phyloP scores from a whole-genome alignment of 768 basidiomycete species.

The Gloeopeniophorella convolvens region DNA sequence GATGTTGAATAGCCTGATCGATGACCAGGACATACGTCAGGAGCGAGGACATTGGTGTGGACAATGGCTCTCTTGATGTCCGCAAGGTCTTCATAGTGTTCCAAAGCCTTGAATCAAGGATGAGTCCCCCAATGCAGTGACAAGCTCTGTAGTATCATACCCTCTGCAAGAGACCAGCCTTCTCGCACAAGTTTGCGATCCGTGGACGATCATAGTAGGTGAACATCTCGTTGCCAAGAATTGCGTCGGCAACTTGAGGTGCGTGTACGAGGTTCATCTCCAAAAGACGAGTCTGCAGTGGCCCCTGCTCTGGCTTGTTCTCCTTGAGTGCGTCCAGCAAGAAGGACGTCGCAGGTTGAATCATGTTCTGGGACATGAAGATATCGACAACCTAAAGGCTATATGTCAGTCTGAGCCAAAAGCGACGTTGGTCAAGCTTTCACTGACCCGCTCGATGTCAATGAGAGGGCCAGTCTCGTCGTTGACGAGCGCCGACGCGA shows the following conservation, averaged over 20 bases:
- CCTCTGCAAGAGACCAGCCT: constrained; percentile 91
- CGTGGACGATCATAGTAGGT: constrained; percentile 92
- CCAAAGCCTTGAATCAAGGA: constrained; percentile 66
- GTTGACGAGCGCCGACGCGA: constrained; percentile 90
- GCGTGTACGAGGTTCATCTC: constrained; percentile 98
- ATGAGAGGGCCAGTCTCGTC: constrained; percentile 90
- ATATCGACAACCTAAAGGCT: constrained; percentile 83
- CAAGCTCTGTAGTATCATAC: constrained; percentile 43
- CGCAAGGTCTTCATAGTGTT: constrained; percentile 96
- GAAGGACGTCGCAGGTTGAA: constrained; percentile 98
- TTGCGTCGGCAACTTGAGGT: constrained; percentile 98
- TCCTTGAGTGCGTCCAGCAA: constrained; percentile 96
- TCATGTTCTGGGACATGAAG: constrained; percentile 99
- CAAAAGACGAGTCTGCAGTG: constrained; percentile 89
- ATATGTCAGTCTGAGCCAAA: background rate
- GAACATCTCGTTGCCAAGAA: constrained; percentile 98
- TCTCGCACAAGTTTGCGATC: constrained; percentile 97
- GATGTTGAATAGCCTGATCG: background rate
- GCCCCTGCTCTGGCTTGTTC: constrained; percentile 95
- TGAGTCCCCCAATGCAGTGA: background rate
- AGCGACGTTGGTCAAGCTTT: background rate
- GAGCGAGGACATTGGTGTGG: constrained; percentile 75
- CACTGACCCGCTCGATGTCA: constrained; percentile 79
- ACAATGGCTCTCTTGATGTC: constrained; percentile 99
- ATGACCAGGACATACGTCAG: constrained; percentile 52